Evolutionary conservation across 2,329 filamentous ascomycete genomes (phyloP).

Genomic region (Cordyceps cicadae): DNA sequence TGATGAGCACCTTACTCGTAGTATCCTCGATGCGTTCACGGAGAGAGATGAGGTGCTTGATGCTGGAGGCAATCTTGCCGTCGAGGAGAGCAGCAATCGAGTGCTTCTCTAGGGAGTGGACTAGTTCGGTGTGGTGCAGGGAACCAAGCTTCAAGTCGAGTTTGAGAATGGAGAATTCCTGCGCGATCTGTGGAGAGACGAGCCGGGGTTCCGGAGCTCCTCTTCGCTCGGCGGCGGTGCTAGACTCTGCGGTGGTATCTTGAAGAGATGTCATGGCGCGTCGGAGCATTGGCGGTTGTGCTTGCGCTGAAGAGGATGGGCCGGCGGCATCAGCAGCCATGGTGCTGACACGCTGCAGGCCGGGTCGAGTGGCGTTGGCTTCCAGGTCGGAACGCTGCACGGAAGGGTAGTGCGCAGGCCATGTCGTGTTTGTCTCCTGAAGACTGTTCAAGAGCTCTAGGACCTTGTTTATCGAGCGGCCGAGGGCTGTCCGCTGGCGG

Average conservation of each 20-base stretch:
- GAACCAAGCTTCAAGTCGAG: slow-evolving; percentile 86
- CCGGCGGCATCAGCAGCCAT: slow-evolving; percentile 36
- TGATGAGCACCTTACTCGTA: slow-evolving; percentile 91
- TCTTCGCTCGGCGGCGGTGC: slow-evolving; percentile 57
- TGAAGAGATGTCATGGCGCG: slow-evolving; percentile 67
- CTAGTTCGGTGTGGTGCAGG: slow-evolving; percentile 78
- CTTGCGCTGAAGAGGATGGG: slow-evolving; percentile 28
- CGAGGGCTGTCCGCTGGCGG: slow-evolving; percentile 79
- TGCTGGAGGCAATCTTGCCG: slow-evolving; percentile 87
- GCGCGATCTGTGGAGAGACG: slow-evolving; percentile 83
- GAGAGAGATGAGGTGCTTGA: slow-evolving; percentile 79
- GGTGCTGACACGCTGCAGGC: slow-evolving; percentile 8
- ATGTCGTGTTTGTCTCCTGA: slow-evolving; percentile 80
- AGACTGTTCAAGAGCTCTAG: slow-evolving; percentile 76
- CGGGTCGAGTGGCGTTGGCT: slow-evolving; percentile 53
- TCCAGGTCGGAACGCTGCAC: slow-evolving; percentile 57
- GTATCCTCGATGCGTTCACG: slow-evolving; percentile 95
- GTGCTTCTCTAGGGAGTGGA: slow-evolving; percentile 87
- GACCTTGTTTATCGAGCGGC: slow-evolving; percentile 76
- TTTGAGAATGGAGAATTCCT: slow-evolving; percentile 93
- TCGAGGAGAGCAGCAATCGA: slow-evolving; percentile 87
- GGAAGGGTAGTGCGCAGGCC: slow-evolving; percentile 93
- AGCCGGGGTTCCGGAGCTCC: slow-evolving; percentile 64
- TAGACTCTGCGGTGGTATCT: slow-evolving; percentile 56
- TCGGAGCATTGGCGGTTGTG: slow-evolving; percentile 45